These are phyloP conservation scores for Leccinellum albellum DNA, from an alignment of 768 basidiomycete species.

Conservation along the genomic window DNA sequence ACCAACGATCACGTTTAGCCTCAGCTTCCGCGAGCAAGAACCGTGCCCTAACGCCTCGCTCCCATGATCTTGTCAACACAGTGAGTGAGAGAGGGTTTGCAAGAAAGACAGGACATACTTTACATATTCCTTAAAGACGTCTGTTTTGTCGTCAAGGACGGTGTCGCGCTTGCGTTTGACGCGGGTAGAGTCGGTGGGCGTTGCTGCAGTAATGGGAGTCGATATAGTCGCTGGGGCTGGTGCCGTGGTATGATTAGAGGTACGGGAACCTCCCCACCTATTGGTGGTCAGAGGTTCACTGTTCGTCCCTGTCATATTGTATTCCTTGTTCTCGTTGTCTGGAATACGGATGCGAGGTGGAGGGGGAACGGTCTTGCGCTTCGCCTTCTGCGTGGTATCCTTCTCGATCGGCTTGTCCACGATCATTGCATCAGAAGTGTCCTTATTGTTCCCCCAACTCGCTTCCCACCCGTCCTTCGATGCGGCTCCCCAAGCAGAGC, in stretches of 20 bases:
- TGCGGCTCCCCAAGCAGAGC: not conserved
- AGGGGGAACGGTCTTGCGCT: conserved; percentile 10
- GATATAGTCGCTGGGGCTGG: conserved; percentile 8
- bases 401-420: conserved; percentile 5
- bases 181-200: conserved; percentile 16
- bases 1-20: conserved; percentile 27
- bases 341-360: conserved; percentile 28
- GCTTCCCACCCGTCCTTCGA: conserved; percentile 4
- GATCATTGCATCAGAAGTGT: conserved; percentile 7
- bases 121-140: conserved; percentile 28
- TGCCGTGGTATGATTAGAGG: not conserved
- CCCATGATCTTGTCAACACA: conserved; percentile 21
- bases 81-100: not conserved
- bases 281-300: conserved; percentile 12
- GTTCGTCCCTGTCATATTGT: conserved; percentile 25
- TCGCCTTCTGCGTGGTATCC: conserved; percentile 1
- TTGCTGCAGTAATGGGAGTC: conserved; percentile 11
- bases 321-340: conserved; percentile 9
- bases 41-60: conserved; percentile 29
- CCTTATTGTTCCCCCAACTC: conserved; percentile 2
- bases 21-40: conserved; percentile 28
- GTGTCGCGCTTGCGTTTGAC: conserved; percentile 26
- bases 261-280: conserved; percentile 14
- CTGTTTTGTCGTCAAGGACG: conserved; percentile 19
- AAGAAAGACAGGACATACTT: conserved; percentile 18